phyloP scores from a whole-genome alignment of 2,329 filamentous ascomycete species.

The Chrysoporthe puriensis region DNA sequence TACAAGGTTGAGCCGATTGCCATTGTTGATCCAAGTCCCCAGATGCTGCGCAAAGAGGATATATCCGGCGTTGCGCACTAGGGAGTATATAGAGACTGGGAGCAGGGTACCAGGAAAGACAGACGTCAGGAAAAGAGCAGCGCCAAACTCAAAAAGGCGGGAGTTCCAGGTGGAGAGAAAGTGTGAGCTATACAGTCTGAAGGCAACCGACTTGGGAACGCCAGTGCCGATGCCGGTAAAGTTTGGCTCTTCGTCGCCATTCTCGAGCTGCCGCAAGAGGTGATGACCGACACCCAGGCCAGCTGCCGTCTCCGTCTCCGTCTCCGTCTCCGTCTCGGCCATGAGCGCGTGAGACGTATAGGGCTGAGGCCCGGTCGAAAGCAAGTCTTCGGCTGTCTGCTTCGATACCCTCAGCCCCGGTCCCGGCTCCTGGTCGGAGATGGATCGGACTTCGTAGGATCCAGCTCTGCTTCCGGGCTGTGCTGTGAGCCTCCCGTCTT shows the following conservation, averaged over 20 bases:
- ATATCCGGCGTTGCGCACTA: conserved; percentile 61
- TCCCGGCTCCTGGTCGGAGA: background rate
- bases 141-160: conserved; percentile 65
- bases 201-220: conserved; percentile 19
- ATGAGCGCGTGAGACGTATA: background rate
- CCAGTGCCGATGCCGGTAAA: background rate
- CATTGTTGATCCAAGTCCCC: conserved; percentile 62
- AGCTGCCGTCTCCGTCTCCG: background rate
- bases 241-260: conserved; percentile 6
- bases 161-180: conserved; percentile 68
- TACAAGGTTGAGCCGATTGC: conserved; percentile 54
- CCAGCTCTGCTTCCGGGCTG: background rate
- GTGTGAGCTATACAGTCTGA: conserved; percentile 60
- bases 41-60: conserved; percentile 62
- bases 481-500: background rate
- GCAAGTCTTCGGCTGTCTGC: background rate
- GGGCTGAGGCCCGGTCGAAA: background rate
- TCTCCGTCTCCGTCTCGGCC: background rate
- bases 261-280: background rate
- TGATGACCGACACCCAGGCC: conserved; percentile 12
- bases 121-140: conserved; percentile 60
- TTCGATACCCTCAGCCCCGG: background rate
- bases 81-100: conserved; percentile 70
- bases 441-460: background rate
- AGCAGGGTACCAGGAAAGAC: conserved; percentile 64